A percentile compares a stretch with the other conserved stretches of the same genome.
phyloP scores from a whole-genome alignment of 441 rosid genomes.

The Euphorbia schlechtendalii region DNA sequence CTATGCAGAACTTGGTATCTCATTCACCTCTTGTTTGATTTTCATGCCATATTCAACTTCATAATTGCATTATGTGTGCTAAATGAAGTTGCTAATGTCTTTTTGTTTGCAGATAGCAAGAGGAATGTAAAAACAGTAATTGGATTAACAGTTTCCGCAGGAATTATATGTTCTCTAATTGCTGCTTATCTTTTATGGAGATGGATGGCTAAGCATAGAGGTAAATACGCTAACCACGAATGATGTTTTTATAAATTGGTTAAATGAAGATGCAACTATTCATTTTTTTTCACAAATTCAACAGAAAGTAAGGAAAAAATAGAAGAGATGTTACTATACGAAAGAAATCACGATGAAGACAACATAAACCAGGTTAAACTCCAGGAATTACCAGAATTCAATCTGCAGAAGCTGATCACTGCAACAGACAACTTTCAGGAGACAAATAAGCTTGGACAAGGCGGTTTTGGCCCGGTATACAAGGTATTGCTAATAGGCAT shows the following conservation, averaged over 20 bases:
- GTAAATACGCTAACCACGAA: slow-evolving; percentile 13
- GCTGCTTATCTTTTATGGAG: slow-evolving; percentile 15
- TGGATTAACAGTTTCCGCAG: slow-evolving; percentile 9
- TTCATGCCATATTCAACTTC: too few species aligned
- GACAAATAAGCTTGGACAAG: slow-evolving; percentile 44
- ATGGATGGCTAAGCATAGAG: slow-evolving; percentile 20
- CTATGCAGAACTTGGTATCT: slow-evolving; percentile 39
- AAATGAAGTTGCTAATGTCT: too few species aligned
- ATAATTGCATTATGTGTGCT: too few species aligned
- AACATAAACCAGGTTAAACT: slow-evolving; percentile 1
- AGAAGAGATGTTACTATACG: neutral
- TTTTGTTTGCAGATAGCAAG: slow-evolving; percentile 18
- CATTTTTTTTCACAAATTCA: neutral
- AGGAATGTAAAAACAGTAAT: slow-evolving; percentile 15
- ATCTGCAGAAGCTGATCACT: slow-evolving; percentile 20
- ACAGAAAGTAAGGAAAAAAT: slow-evolving; percentile 7
- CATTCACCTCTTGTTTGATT: too few species aligned
- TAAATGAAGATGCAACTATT: neutral
- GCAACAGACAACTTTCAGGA: slow-evolving; percentile 34
- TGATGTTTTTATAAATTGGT: neutral
- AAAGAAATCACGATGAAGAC: neutral
- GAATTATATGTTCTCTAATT: slow-evolving; percentile 12
- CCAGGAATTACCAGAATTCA: slow-evolving; percentile 28
- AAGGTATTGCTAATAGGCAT: slow-evolving; percentile 18
- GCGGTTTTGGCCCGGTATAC: slow-evolving; percentile 53